Conservation (phyloP, 306 rosid species). For the Prunus armeniaca region DNA sequence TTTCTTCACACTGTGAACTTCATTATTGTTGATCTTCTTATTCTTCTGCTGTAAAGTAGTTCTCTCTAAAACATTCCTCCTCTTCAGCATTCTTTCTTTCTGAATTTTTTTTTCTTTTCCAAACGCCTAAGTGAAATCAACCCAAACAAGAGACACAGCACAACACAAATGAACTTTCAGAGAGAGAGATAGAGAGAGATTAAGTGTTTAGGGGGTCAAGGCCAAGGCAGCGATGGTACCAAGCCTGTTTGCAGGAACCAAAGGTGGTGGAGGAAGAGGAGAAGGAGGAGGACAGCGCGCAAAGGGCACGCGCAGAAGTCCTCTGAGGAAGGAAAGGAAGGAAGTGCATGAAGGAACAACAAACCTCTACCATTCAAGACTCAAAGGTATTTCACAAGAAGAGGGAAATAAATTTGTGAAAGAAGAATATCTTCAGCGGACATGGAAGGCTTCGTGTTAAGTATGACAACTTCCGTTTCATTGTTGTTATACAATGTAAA, state of each 20-base stretch:
- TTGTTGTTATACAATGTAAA: not conserved
- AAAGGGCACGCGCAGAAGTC: slow-evolving; percentile 4
- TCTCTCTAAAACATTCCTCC: slow-evolving; percentile 19
- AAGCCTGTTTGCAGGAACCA: slow-evolving; percentile 7
- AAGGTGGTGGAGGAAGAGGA: slow-evolving; percentile 1
- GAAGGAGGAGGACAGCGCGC: slow-evolving; percentile 9
- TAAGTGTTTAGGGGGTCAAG: slow-evolving; percentile 11
- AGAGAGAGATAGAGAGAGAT: not conserved
- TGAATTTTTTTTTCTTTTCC: too few relatives aligned
- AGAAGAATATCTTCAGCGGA: not conserved
- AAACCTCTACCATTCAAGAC: not conserved
- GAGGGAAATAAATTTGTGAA: not conserved
- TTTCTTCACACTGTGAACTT: not conserved
- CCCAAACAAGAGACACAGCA: not conserved
- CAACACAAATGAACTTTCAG: not conserved
- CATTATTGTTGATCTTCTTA: slow-evolving; percentile 19
- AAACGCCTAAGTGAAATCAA: not conserved
- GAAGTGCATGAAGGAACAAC: slow-evolving; percentile 10
- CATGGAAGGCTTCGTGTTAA: not conserved
- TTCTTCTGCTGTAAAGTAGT: slow-evolving; percentile 26
- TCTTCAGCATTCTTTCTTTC: not conserved
- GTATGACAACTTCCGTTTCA: not conserved
- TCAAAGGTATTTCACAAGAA: not conserved
- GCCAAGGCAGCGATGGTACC: slow-evolving; percentile 17
- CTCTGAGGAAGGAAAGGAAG: slow-evolving; percentile 4